Evolutionary conservation across 805 yeast genomes (phyloP).

Genomic region (Grigorovia yakushimaensis): DNA sequence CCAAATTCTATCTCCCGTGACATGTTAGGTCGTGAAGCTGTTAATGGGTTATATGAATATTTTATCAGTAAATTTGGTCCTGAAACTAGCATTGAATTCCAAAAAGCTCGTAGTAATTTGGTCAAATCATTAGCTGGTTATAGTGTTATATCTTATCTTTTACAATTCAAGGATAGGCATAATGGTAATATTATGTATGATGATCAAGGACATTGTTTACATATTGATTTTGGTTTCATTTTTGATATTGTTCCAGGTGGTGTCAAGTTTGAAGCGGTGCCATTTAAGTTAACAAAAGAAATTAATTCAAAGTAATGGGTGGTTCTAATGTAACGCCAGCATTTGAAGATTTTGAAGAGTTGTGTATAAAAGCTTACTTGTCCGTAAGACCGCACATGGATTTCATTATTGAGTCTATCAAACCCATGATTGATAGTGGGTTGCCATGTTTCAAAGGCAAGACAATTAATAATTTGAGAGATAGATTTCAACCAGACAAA

Average conservation of each 20-base stretch:
- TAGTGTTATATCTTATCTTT: conserved; percentile 77
- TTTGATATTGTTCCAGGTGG: conserved; percentile 99
- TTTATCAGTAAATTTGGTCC: conserved; percentile 88
- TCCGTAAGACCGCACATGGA: conserved; percentile 85
- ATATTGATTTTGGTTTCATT: conserved; percentile 96
- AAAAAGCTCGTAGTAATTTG: conserved; percentile 83
- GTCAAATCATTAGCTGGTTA: conserved; percentile 92
- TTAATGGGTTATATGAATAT: conserved; percentile 90
- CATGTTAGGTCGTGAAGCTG: conserved; percentile 98
- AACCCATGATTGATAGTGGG: conserved; percentile 91
- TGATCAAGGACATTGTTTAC: conserved; percentile 87
- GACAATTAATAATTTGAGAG: conserved; percentile 68
- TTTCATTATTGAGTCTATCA: conserved; percentile 71
- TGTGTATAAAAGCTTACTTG: conserved; percentile 85
- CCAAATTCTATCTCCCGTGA: conserved; percentile 94
- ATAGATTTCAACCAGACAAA: conserved; percentile 72
- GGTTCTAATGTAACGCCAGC: conserved; percentile 79
- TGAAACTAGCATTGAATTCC: conserved; percentile 83
- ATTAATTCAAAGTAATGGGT: conserved; percentile 97
- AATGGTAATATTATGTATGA: conserved; percentile 97
- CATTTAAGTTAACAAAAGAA: conserved; percentile 91
- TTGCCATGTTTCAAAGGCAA: conserved; percentile 90
- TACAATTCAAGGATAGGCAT: conserved; percentile 95
- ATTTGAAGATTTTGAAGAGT: conserved; percentile 86
- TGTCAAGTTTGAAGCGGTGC: conserved; percentile 95